These are phyloP conservation scores for Scutellaria galericulata DNA, from an alignment of 257 asterid genomes.

Conservation along the genomic window DNA sequence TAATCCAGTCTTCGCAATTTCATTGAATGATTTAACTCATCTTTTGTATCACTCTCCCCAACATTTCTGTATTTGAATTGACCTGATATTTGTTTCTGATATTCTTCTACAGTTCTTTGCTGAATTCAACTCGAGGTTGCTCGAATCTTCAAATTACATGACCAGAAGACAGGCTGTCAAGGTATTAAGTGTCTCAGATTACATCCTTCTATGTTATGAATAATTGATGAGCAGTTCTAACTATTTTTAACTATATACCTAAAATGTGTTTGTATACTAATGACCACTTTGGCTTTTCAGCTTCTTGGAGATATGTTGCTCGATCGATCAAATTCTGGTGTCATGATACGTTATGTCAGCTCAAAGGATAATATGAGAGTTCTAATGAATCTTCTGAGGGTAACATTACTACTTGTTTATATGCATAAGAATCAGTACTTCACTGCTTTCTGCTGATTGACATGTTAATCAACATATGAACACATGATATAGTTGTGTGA, in stretches of 20 bases:
- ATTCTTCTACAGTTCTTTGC: slow-evolving; percentile 63
- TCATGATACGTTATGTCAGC: slow-evolving; percentile 86
- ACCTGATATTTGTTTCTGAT: slow-evolving; percentile 13
- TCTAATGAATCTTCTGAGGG: slow-evolving; percentile 91
- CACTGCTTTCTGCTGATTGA: neutral
- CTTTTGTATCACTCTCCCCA: neutral
- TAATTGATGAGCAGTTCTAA: neutral
- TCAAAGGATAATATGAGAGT: slow-evolving; percentile 72
- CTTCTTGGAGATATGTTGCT: slow-evolving; percentile 92
- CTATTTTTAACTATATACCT: slow-evolving; percentile 7
- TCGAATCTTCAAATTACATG: slow-evolving; percentile 84
- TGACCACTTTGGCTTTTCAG: slow-evolving; percentile 41
- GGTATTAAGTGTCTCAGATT: slow-evolving; percentile 46
- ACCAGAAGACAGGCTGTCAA: slow-evolving; percentile 86
- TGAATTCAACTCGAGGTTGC: slow-evolving; percentile 85
- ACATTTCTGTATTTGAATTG: neutral
- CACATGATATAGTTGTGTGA: neutral
- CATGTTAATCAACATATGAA: neutral
- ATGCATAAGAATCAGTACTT: neutral
- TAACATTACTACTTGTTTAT: slow-evolving; percentile 33
- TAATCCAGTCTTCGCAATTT: slow-evolving; percentile 4
- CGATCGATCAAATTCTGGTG: slow-evolving; percentile 76
- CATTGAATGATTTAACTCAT: neutral
- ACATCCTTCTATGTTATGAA: neutral
- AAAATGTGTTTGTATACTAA: slow-evolving; percentile 5